Evolutionary conservation across 768 basidiomycete species (phyloP).

Genomic region (Gloeopeniophorella convolvens): DNA sequence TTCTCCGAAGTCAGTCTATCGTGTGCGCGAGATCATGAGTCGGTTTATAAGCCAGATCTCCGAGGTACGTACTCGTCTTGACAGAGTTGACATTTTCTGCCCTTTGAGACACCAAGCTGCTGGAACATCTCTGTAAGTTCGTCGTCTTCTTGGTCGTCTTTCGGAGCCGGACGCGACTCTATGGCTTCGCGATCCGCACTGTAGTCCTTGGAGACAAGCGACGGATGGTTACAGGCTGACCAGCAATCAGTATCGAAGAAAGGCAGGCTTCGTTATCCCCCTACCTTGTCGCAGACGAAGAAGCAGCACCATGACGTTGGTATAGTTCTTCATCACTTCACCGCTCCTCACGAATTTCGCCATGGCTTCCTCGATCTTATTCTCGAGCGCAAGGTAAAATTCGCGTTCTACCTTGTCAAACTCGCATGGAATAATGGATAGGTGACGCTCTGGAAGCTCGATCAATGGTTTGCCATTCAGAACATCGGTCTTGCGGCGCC

Average conservation of each 20-base stretch:
- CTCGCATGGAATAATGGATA: conserved; percentile 66
- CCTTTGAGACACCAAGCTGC: conserved; percentile 51
- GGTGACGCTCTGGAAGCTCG: conserved; percentile 65
- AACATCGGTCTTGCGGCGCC: conserved; percentile 69
- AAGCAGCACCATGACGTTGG: conserved; percentile 61
- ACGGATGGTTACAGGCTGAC: conserved; percentile 85
- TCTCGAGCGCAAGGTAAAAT: conserved; percentile 74
- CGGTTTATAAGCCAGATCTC: too few relatives aligned
- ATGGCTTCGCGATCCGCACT: conserved; percentile 69
- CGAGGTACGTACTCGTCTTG: conserved; percentile 50
- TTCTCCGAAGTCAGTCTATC: conserved; percentile 37
- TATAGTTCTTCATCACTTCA: conserved; percentile 53
- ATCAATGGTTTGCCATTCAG: conserved; percentile 79
- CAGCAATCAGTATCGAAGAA: neutral
- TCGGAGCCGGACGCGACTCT: conserved; percentile 52
- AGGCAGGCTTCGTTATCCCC: conserved; percentile 18
- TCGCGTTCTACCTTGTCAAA: conserved; percentile 72
- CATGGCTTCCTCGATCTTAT: conserved; percentile 49
- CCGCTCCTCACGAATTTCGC: conserved; percentile 53
- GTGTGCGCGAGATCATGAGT: too few relatives aligned
- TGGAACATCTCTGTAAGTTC: conserved; percentile 72
- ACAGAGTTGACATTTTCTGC: conserved; percentile 74
- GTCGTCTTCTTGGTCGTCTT: conserved; percentile 49
- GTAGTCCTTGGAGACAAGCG: conserved; percentile 73
- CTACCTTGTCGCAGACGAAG: conserved; percentile 86